Evolutionary conservation across 805 yeast genomes (phyloP).

Genomic region (Zygoascus ofunaensis): DNA sequence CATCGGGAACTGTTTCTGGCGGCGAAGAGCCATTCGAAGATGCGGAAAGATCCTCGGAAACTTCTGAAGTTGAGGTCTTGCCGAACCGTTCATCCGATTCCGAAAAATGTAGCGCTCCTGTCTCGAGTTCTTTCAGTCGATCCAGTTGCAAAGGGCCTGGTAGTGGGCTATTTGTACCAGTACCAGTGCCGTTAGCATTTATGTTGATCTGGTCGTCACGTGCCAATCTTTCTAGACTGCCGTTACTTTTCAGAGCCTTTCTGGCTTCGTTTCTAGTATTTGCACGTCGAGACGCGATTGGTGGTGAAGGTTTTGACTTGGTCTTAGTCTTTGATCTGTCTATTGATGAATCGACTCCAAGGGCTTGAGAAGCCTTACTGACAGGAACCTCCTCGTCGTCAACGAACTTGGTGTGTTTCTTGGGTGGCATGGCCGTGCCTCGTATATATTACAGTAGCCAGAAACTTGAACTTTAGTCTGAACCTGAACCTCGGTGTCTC

Average conservation of each 20-base stretch:
- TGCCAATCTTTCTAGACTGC: slow-evolving; percentile 1
- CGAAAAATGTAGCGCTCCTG: slow-evolving; percentile 4
- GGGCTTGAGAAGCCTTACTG: not conserved
- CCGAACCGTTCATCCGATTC: slow-evolving; percentile 11
- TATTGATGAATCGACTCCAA: not conserved
- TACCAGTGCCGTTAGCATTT: not conserved
- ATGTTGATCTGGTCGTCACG: not conserved
- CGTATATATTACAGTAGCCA: too few species aligned
- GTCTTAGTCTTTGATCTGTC: not conserved
- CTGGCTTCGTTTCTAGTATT: too few species aligned
- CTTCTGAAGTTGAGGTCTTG: slow-evolving; percentile 1
- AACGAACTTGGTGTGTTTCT: slow-evolving; percentile 18
- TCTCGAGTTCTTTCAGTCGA: slow-evolving; percentile 8
- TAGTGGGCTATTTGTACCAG: not conserved
- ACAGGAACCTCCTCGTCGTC: slow-evolving; percentile 9
- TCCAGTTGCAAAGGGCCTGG: slow-evolving; percentile 15
- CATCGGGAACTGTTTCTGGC: too few species aligned
- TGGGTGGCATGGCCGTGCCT: slow-evolving; percentile 17
- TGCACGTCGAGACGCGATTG: not conserved
- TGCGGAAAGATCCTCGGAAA: not conserved
- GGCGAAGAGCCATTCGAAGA: slow-evolving; percentile 2
- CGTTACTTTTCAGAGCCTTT: not conserved
- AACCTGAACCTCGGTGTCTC: too few species aligned
- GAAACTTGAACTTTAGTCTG: too few species aligned
- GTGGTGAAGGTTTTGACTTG: not conserved